Conservation (phyloP, 2,329 filamentous ascomycete species). For the Aspergillus luchuensis region DNA sequence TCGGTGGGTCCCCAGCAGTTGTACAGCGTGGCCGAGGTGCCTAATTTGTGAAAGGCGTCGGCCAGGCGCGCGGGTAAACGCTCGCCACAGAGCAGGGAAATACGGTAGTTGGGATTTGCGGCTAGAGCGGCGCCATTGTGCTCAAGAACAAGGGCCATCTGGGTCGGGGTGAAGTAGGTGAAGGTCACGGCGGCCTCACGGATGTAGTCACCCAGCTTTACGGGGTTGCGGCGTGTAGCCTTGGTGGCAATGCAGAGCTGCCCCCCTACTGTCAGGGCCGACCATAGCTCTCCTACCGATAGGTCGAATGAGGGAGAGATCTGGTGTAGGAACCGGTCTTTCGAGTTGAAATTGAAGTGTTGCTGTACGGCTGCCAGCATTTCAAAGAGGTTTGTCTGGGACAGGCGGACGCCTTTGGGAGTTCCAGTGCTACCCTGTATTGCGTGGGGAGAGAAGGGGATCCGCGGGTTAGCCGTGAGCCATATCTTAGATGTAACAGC, state of each 20-base stretch:
- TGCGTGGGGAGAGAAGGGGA: not conserved
- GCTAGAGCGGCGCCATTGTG: not conserved
- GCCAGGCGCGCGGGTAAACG: constrained; percentile 2
- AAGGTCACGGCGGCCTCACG: not conserved
- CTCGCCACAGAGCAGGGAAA: not conserved
- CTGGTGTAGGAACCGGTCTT: constrained; percentile 2
- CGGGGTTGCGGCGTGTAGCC: not conserved
- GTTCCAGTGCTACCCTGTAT: constrained; percentile 9
- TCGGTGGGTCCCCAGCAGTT: constrained; percentile 6
- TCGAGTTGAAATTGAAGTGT: not conserved
- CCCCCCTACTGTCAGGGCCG: not conserved
- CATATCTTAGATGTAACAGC: too few species aligned
- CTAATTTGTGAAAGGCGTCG: not conserved
- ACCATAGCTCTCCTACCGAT: constrained; percentile 3
- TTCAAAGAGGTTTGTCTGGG: not conserved
- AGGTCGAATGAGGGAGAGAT: constrained; percentile 3
- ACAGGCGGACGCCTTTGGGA: constrained; percentile 2
- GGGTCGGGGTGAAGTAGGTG: constrained; percentile 7
- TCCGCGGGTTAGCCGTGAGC: not conserved
- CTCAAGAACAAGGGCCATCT: constrained; percentile 4
- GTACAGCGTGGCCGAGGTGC: not conserved
- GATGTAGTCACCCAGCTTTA: not conserved
- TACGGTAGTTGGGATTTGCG: not conserved
- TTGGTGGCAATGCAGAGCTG: not conserved
- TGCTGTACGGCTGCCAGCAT: constrained; percentile 2